Percentiles rank a stretch among this genome's conserved stretches.
phyloP scores from a whole-genome alignment of 2,329 filamentous ascomycete species.

The Trichoderma sp. region DNA sequence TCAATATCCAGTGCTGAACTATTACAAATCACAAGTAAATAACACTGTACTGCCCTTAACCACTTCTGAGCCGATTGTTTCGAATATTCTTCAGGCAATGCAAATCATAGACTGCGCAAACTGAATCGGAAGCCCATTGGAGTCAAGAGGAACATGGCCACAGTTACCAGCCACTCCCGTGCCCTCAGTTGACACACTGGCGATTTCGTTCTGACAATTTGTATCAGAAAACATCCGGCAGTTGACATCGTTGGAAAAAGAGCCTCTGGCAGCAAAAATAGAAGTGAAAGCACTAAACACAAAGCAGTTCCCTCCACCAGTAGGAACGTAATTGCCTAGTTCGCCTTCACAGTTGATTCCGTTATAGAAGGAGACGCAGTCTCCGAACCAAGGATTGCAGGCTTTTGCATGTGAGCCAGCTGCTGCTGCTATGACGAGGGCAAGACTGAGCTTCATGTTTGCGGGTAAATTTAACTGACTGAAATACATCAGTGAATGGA shows the following conservation, averaged over 20 bases:
- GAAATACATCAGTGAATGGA: no score
- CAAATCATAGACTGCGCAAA: no score
- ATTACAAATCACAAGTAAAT: no score
- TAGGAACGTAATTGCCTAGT: not conserved
- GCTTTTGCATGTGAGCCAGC: not conserved
- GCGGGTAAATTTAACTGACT: not conserved
- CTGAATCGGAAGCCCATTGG: no score
- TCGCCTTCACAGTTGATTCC: not conserved
- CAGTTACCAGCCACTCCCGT: no score
- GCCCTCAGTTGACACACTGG: no score
- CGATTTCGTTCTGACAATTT: no score
- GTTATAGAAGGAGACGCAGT: not conserved
- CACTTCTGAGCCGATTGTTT: no score
- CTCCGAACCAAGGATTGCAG: not conserved
- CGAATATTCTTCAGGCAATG: no score
- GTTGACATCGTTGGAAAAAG: not conserved
- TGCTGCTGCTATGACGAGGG: not conserved
- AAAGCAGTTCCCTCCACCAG: not conserved
- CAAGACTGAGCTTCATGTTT: not conserved
- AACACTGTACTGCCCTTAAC: no score
- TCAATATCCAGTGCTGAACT: no score
- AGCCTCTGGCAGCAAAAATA: not conserved
- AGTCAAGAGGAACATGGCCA: no score
- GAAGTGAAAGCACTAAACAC: not conserved
- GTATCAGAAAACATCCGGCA: not conserved